Base-by-base conservation (phyloP, 257 asterid species). In the Solanum chmielewskii region DNA sequence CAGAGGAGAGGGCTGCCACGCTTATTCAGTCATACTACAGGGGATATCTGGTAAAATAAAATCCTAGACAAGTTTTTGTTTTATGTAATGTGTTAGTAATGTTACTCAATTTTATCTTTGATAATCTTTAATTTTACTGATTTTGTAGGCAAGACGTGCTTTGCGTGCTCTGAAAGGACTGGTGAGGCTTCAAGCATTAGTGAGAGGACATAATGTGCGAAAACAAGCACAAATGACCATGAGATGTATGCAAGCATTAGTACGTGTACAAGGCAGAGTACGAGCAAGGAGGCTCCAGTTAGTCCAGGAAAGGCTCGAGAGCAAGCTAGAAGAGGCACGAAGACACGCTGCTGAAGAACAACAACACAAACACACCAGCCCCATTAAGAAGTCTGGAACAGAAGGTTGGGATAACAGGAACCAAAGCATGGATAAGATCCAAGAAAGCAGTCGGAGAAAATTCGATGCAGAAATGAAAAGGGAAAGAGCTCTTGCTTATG, bases 181-280 rank as follows among this genome's bases (percentile, higher is more conserved):
- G 87, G 99, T 96, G 90, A 94, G 99, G 95, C 95, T 96, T 6
- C 99, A 97, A 68, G 99, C 98, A 16, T 85, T 97, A 18, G 98
- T 97, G 52, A 92, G 99, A 88, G 99, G 99, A 1, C 98, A 95
- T 88, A 94, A 94, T 23, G 99, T 97, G 90, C 92, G 99, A 1
- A 97, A 95, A 87, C 98, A 97, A 87, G 97, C 98, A 15, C 97
- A 94, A 16, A 94, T 93, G 99, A 97, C 99, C 6, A 97, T 97
- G 99, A 92, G 98, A 88, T 97, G 99, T 89, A 97, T 95, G 98
- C 98, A 97, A 87, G 96, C 98, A 62, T 89, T 97, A 16, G 98
- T 95, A 45, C 97, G 99, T 35, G 98, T 95, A 59, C 98, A 97
- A 86, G 98, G 95, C 1, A 93, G 98, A 16, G 98, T 97, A 10